Percentiles rank a stretch among this genome's conserved stretches.
Conservation (phyloP, 78 protist species). For the Dictyostelium firmibasis region DNA sequence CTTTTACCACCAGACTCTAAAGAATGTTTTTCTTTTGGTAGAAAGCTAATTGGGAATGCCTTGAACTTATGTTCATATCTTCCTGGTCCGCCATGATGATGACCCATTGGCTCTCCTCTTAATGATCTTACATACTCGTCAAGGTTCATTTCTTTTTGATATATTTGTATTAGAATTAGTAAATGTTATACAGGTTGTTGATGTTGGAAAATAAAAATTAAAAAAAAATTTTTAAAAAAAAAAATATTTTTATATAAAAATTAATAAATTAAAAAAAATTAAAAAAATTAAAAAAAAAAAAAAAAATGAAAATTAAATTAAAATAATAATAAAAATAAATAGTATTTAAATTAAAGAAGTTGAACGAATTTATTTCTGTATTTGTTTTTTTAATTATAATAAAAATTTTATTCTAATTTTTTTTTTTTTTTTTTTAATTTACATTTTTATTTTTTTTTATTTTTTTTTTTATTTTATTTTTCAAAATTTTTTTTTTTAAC, state of each 20-base stretch:
- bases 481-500: neutral
- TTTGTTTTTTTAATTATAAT: neutral
- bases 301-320: no score
- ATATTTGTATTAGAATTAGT: neutral
- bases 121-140: neutral
- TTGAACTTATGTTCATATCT: slow-evolving; percentile 37
- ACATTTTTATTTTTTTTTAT: neutral
- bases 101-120: neutral
- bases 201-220: neutral
- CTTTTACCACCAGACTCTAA: slow-evolving; percentile 79
- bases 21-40: slow-evolving; percentile 7
- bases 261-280: no score
- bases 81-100: neutral
- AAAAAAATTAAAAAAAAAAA: no score
- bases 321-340: no score
- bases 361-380: neutral
- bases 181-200: no score
- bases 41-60: slow-evolving; percentile 12
- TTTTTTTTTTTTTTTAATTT: no score
- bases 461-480: neutral
- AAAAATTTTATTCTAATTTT: no score
- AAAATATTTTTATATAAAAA: no score
- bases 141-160: neutral
- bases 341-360: no score
- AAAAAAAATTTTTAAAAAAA: no score